These are phyloP conservation scores for Lunularia cruciata DNA, from an alignment of 225 moss, liverwort and hornwort genomes.

Conservation along the genomic window DNA sequence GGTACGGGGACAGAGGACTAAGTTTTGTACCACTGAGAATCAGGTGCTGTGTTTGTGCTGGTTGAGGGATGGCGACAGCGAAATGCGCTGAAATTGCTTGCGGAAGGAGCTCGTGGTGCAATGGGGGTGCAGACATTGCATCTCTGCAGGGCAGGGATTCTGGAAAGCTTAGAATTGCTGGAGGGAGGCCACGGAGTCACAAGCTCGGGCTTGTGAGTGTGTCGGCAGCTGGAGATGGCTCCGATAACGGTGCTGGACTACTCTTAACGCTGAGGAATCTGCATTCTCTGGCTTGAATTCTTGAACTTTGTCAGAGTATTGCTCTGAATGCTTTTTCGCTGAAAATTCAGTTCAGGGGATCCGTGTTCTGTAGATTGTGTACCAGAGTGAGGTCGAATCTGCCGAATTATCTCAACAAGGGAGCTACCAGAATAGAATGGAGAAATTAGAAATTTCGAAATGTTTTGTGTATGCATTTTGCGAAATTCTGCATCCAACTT, in stretches of 20 bases:
- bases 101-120: slow-evolving; percentile 1
- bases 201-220: slow-evolving; percentile 1
- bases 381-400: background rate
- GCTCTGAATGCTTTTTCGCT: background rate
- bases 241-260: slow-evolving; percentile 11
- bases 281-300: background rate
- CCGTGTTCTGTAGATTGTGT: background rate
- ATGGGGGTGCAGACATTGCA: background rate
- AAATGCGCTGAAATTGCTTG: slow-evolving; percentile 4
- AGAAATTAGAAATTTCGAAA: background rate
- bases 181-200: background rate
- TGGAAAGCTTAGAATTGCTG: slow-evolving; percentile 1
- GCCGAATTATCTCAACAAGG: background rate
- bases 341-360: background rate
- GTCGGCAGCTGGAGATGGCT: slow-evolving; percentile 3
- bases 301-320: background rate
- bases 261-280: background rate
- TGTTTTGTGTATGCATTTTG: background rate
- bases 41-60: no score
- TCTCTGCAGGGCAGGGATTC: background rate
- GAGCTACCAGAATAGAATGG: background rate
- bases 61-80: background rate
- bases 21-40: no score
- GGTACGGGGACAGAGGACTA: no score
- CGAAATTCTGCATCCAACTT: background rate